Evolutionary conservation across 768 basidiomycete species (phyloP).

Genomic region (Hericium coralloides): DNA sequence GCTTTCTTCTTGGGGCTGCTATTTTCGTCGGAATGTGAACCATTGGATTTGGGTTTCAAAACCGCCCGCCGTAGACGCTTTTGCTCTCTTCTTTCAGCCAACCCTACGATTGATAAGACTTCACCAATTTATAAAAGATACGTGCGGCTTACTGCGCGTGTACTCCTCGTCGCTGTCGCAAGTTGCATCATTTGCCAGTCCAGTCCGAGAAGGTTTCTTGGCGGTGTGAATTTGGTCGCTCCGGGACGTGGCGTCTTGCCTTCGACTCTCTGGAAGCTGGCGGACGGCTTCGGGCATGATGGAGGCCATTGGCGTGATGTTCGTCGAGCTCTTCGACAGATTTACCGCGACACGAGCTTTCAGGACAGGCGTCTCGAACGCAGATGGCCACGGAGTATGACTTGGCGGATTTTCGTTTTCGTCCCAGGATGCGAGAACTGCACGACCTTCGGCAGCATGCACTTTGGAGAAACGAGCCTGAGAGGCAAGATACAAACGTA

Average conservation of each 20-base stretch:
- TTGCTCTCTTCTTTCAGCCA: slow-evolving; percentile 55
- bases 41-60: slow-evolving; percentile 6
- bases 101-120: slow-evolving; percentile 30
- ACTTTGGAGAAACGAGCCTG: slow-evolving; percentile 36
- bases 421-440: slow-evolving; percentile 16
- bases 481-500: slow-evolving; percentile 39
- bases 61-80: slow-evolving; percentile 31
- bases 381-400: slow-evolving; percentile 2
- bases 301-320: no score
- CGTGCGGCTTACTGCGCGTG: slow-evolving; percentile 23
- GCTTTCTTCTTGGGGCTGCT: slow-evolving; percentile 10
- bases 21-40: slow-evolving; percentile 7
- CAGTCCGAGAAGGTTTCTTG: no score
- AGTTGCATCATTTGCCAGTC: no score
- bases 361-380: slow-evolving; percentile 16
- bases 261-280: no score
- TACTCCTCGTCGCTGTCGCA: slow-evolving; percentile 26
- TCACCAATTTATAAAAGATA: not conserved
- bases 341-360: slow-evolving; percentile 9
- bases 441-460: slow-evolving; percentile 33
- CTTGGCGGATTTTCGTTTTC: not conserved
- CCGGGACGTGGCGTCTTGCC: no score
- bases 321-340: no score
- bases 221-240: no score
- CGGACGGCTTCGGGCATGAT: no score